These are phyloP conservation scores for Cladosporium sp. DNA, from an alignment of 2,329 filamentous ascomycete species.

Conservation along the genomic window DNA sequence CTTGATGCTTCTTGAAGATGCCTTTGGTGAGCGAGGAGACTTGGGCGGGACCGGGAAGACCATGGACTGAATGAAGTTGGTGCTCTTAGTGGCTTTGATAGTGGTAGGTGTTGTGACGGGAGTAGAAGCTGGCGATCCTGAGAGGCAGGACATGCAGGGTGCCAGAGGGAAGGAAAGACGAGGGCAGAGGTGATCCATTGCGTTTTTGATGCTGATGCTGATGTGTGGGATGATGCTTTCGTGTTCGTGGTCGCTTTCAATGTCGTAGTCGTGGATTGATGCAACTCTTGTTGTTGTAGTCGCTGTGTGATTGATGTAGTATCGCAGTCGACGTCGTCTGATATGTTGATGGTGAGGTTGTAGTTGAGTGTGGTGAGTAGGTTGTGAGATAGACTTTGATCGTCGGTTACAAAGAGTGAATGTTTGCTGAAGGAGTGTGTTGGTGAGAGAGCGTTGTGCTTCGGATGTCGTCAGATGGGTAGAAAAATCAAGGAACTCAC, in stretches of 20 bases:
- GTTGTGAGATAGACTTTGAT: background rate
- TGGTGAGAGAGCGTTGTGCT: constrained; percentile 14
- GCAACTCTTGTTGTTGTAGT: background rate
- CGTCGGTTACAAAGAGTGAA: background rate
- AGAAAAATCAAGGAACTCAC: constrained; percentile 1
- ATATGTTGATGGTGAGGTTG: background rate
- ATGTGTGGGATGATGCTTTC: background rate
- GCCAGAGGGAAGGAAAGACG: constrained; percentile 32
- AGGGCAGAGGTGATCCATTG: constrained; percentile 38
- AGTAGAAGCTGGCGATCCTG: constrained; percentile 20
- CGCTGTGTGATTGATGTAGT: background rate
- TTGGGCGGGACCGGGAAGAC: constrained; percentile 17
- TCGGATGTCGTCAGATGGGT: constrained; percentile 15
- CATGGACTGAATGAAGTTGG: constrained; percentile 15
- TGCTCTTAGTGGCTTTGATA: background rate
- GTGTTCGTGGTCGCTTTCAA: constrained; percentile 1
- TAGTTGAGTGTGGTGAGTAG: background rate
- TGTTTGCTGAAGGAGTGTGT: constrained; percentile 4
- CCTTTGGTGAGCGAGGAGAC: constrained; percentile 1
- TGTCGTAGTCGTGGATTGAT: constrained; percentile 7
- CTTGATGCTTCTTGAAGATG: background rate
- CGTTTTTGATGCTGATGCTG: background rate
- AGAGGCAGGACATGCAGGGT: constrained; percentile 37
- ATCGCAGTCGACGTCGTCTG: background rate
- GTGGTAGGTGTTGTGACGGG: background rate